Evolutionary conservation across 1,284 basidiomycete genomes (phyloP), one percentile per base, ranked within the genome.

Genomic region (Psilocybe mexicana): DNA sequence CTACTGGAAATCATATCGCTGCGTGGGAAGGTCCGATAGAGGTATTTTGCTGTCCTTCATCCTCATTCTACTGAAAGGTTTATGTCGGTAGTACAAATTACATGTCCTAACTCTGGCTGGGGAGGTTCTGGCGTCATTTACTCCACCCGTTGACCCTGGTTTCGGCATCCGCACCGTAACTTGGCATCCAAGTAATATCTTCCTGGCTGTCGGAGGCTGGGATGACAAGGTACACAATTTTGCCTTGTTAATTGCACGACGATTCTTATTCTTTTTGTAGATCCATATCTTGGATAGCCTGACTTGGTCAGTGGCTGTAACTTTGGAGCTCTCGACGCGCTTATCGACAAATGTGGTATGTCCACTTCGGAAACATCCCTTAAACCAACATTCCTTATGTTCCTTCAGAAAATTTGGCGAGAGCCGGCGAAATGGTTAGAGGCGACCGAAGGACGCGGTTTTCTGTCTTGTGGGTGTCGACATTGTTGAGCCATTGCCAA

Each of bases 181-280:
- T 10, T 96, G 94, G 94, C 90, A 94, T 70, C 93, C 93, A 1
- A 87, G 79, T 50, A 92, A 93, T 1, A 77, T 83, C 64, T 93
- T 89, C 68, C 75, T 95, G 6, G 88, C 87, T 1, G 76, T 94
- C 0, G 86, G 85, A 10, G 93, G 93, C 6, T 93, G 88, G 83
- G 92, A 94, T 70, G 90, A 94, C 64, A 92, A 88, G 74, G 92
- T 88, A 57, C 38, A 76, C 4, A 38, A 36, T 47, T 38, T 38
- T 35, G 18, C 26, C 28, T 36, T 30, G 46, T 43, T 38, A 12
- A 52, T 23, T 42, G 30, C 5, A 33, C 25, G 36, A 23, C 40
- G 35, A 42, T 36, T 43, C 51, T 57, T 35, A 59, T 57, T 35
- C 56, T 56, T 5, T n/a, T 12, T 40, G 38, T 62, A 93, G 91